Evolutionary conservation across 345 rosid genomes (phyloP).

Genomic region (Barbarea vulgaris): DNA sequence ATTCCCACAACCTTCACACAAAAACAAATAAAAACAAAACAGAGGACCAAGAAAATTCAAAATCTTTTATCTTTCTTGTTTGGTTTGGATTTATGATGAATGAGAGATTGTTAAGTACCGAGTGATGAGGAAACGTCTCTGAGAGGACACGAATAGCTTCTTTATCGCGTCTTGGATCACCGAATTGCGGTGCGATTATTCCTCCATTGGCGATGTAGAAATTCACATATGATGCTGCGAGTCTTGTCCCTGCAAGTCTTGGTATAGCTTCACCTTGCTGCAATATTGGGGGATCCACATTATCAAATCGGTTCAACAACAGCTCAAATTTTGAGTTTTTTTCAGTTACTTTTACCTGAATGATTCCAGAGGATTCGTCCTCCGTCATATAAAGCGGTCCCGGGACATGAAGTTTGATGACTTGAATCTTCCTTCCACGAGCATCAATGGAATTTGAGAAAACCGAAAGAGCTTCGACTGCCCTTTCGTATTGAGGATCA

Average conservation of each 20-base stretch:
- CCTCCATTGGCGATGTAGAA: too few species aligned
- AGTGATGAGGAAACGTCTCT: constrained; percentile 63
- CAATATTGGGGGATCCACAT: background rate
- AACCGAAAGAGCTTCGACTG: constrained; percentile 62
- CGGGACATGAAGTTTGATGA: too few species aligned
- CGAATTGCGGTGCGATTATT: too few species aligned
- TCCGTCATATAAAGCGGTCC: too few species aligned
- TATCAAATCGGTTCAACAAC: background rate
- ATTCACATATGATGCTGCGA: too few species aligned
- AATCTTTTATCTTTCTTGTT: background rate
- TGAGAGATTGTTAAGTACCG: constrained; percentile 44
- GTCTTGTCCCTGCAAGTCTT: too few species aligned
- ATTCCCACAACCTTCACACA: too few species aligned
- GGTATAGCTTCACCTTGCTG: constrained; percentile 69
- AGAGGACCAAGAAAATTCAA: too few species aligned
- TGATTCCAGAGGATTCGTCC: too few species aligned
- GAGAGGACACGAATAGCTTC: constrained; percentile 84
- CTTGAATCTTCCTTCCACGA: too few species aligned
- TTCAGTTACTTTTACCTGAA: constrained; percentile 60
- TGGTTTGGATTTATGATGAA: background rate
- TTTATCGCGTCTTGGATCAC: constrained; percentile 64
- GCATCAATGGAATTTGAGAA: constrained; percentile 57
- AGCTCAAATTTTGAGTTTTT: background rate
- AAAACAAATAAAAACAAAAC: too few species aligned
- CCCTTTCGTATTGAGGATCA: constrained; percentile 74